Base-by-base conservation (phyloP, 1,139 yeast species). In the Wickerhamomyces sp. region DNA sequence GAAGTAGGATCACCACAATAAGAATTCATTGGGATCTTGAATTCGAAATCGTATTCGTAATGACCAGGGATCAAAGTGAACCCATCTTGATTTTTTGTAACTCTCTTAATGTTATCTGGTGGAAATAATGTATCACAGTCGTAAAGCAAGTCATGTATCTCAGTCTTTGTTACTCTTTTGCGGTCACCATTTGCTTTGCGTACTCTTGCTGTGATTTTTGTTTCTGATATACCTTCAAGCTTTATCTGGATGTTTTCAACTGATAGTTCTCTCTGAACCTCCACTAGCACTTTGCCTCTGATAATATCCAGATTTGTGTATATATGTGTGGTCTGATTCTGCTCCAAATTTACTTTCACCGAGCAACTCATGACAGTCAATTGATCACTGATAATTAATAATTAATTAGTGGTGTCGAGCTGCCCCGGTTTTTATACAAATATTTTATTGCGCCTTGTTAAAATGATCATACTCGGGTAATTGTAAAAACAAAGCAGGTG, bases 1-100 rank as follows among this genome's bases (percentile, higher is more conserved):
- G 54, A 43, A 47, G 52, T 56, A 40, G 64, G 43, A 52, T 69
- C 67, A 28, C 63, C 62, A 57, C 87, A 81, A 16, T 72, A 62
- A 39, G 68, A 67, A 39, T 67, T 65, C 44, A 71, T 55, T 0
- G 88, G 87, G 31, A 81, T 60, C 44, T 60, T 64, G 53, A 81
- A 76, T 34, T 64, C 63, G 55, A 81, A 81, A 6, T 80, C 78
- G 52, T 78, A 81, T 2, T 63, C 52, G 54, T 81, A 78, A 30
- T 67, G 67, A 0, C 86, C 86, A 0, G 83, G 75, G 2, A 77
- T 67, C 42, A 80, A 60, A 0, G 84, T 78, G 54, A 72, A 78
- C 42, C 74, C 79, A 44, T 72, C 70, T 3, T 75, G 65, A 12
- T 25, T 25, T 37, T 61, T 62, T n/a, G 76, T 66, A 2, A 71